Percentiles rank a stretch among this genome's conserved stretches.
These are phyloP conservation scores for Xylaria sp. DNA, from an alignment of 2,329 filamentous ascomycete species.

Conservation along the genomic window DNA sequence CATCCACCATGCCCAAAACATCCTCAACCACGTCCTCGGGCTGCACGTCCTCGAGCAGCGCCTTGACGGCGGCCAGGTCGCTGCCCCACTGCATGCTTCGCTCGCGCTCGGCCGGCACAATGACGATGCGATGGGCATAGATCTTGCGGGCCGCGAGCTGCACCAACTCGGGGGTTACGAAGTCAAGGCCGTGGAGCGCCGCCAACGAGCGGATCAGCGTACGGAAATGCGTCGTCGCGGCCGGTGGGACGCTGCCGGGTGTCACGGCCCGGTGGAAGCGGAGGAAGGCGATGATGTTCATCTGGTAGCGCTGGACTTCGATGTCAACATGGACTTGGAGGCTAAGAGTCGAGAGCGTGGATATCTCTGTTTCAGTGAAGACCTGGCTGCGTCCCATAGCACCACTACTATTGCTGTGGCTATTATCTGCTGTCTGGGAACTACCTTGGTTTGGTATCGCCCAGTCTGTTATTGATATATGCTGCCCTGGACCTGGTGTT, in stretches of 20 bases:
- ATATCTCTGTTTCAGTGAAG: slow-evolving; percentile 61
- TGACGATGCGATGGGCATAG: slow-evolving; percentile 83
- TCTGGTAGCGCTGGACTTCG: slow-evolving; percentile 83
- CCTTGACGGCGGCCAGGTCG: slow-evolving; percentile 73
- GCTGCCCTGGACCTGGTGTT: slow-evolving; percentile 21
- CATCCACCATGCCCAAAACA: slow-evolving; percentile 66
- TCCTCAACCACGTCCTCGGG: slow-evolving; percentile 73
- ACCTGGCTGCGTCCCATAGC: slow-evolving; percentile 18
- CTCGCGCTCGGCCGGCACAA: slow-evolving; percentile 76
- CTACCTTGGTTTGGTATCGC: slow-evolving; percentile 11
- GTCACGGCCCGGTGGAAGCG: slow-evolving; percentile 85
- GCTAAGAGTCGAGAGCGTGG: slow-evolving; percentile 67
- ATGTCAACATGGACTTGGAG: slow-evolving; percentile 72
- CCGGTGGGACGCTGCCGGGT: slow-evolving; percentile 76
- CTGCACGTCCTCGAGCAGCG: slow-evolving; percentile 70
- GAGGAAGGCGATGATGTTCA: slow-evolving; percentile 88
- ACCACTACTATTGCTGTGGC: slow-evolving; percentile 9
- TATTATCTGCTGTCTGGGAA: not conserved
- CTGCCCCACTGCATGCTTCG: slow-evolving; percentile 95
- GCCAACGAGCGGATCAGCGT: slow-evolving; percentile 78
- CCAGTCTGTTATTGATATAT: slow-evolving; percentile 28
- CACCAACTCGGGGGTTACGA: slow-evolving; percentile 85
- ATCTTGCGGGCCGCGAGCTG: slow-evolving; percentile 85
- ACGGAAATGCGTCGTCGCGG: slow-evolving; percentile 81
- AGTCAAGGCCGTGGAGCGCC: slow-evolving; percentile 81